A percentile compares a stretch with the other conserved stretches of the same genome.
phyloP scores from a whole-genome alignment of 2,329 filamentous ascomycete species.

The Cladosporium colombiae region DNA sequence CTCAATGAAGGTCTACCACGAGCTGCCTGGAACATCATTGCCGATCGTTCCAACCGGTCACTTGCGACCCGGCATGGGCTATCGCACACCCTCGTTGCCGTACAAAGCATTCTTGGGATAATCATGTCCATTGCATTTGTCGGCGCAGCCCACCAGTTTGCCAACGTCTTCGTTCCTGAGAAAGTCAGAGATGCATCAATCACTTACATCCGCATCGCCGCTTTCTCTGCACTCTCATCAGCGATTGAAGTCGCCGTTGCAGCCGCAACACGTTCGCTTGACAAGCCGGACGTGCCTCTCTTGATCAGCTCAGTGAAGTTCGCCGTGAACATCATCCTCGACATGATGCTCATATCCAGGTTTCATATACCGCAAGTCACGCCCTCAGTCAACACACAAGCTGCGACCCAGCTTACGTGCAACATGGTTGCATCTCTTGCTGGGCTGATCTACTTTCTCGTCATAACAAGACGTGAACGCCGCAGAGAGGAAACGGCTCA shows the following conservation, averaged over 20 bases:
- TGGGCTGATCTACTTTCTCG: conserved; percentile 63
- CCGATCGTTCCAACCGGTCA: conserved; percentile 59
- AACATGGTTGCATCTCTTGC: conserved; percentile 56
- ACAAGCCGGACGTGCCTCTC: conserved; percentile 68
- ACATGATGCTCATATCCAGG: conserved; percentile 65
- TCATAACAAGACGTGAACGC: conserved; percentile 38
- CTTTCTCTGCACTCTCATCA: conserved; percentile 63
- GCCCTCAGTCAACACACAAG: conserved; percentile 66
- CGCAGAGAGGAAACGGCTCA: neutral
- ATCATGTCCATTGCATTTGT: conserved; percentile 63
- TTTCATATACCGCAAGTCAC: conserved; percentile 59
- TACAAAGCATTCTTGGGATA: conserved; percentile 58
- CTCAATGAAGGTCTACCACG: conserved; percentile 72
- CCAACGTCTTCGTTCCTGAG: conserved; percentile 62
- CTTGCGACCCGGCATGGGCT: conserved; percentile 57
- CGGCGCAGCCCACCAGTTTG: conserved; percentile 56
- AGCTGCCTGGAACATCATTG: conserved; percentile 68
- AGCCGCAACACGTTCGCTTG: conserved; percentile 63
- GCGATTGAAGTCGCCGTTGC: conserved; percentile 65
- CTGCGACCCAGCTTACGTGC: conserved; percentile 63
- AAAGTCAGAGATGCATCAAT: conserved; percentile 59
- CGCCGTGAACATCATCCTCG: conserved; percentile 65
- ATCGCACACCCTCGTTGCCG: conserved; percentile 58
- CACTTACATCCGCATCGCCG: conserved; percentile 64
- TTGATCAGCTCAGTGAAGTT: conserved; percentile 66